A percentile compares a stretch with the other conserved stretches of the same genome.
Conservation (phyloP, 768 basidiomycete species). For the Tephrocybe sp. region DNA sequence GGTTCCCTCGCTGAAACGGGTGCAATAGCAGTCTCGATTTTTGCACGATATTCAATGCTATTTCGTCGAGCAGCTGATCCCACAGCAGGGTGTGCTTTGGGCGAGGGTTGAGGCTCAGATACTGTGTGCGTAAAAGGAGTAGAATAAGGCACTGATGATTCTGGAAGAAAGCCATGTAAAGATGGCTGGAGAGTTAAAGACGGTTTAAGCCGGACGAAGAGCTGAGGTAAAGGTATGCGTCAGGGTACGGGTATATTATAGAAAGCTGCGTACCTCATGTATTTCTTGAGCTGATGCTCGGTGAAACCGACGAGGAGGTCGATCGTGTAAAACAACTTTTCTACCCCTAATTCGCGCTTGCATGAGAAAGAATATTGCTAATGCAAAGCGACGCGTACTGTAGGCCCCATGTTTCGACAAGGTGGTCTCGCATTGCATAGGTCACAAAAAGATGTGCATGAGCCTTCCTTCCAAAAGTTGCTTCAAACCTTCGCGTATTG, state of each 20-base stretch:
- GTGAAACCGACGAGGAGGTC: constrained; percentile 86
- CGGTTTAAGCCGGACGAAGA: constrained; percentile 47
- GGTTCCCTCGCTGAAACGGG: constrained; percentile 26
- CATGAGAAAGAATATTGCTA: background rate
- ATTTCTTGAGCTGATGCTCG: constrained; percentile 64
- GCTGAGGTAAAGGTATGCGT: constrained; percentile 25
- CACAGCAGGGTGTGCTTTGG: constrained; percentile 6
- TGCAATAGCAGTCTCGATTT: constrained; percentile 11
- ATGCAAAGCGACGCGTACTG: constrained; percentile 37
- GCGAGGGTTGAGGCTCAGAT: constrained; percentile 20
- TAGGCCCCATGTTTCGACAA: constrained; percentile 73
- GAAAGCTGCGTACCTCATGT: constrained; percentile 59
- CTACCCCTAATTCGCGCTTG: constrained; percentile 51
- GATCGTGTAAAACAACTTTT: constrained; percentile 81
- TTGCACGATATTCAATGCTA: constrained; percentile 14
- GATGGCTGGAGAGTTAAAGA: constrained; percentile 29
- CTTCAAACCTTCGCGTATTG: constrained; percentile 66
- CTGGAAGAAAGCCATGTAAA: constrained; percentile 51
- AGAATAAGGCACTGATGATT: constrained; percentile 49
- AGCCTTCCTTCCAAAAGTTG: constrained; percentile 72
- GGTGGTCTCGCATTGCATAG: constrained; percentile 71
- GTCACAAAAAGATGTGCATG: constrained; percentile 95
- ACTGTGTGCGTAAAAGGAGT: constrained; percentile 57
- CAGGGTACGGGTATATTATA: background rate
- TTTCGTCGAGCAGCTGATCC: constrained; percentile 12